phyloP scores from a whole-genome alignment of 1,284 basidiomycete genomes.

The Austroboletus niveus region DNA sequence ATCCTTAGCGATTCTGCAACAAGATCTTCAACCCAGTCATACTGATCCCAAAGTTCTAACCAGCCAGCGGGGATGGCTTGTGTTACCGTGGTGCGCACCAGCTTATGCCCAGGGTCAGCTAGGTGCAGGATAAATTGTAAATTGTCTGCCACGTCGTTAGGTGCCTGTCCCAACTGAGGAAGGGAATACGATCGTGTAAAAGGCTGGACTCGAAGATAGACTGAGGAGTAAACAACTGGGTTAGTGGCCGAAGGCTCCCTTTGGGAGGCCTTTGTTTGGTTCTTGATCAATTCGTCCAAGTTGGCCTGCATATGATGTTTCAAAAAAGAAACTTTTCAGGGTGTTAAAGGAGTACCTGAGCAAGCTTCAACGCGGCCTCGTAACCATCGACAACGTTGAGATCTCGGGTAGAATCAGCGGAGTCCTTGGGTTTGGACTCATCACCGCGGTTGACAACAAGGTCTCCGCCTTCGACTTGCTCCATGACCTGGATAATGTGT shows the following conservation, averaged over 20 bases:
- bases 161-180: slow-evolving; percentile 26
- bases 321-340: background rate
- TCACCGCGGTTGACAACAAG: slow-evolving; percentile 85
- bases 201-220: slow-evolving; percentile 94
- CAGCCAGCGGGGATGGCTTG: slow-evolving; percentile 81
- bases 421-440: slow-evolving; percentile 65
- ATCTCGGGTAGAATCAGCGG: slow-evolving; percentile 52
- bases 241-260: slow-evolving; percentile 48
- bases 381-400: slow-evolving; percentile 84
- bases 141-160: slow-evolving; percentile 37
- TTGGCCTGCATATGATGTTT: slow-evolving; percentile 55
- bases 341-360: slow-evolving; percentile 51
- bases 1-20: slow-evolving; percentile 83
- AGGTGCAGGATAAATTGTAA: slow-evolving; percentile 87
- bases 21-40: slow-evolving; percentile 94
- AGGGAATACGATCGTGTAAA: slow-evolving; percentile 63
- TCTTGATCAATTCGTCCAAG: slow-evolving; percentile 74
- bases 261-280: slow-evolving; percentile 42
- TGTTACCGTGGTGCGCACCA: slow-evolving; percentile 74
- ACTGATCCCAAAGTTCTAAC: slow-evolving; percentile 86
- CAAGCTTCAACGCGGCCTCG: slow-evolving; percentile 77
- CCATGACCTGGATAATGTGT: slow-evolving; percentile 63
- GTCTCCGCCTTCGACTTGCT: slow-evolving; percentile 92
- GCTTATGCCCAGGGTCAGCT: slow-evolving; percentile 76
- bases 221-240: slow-evolving; percentile 86